Base-by-base conservation (phyloP, 202 grass and related monocot species). In the Eragrostis tef region DNA sequence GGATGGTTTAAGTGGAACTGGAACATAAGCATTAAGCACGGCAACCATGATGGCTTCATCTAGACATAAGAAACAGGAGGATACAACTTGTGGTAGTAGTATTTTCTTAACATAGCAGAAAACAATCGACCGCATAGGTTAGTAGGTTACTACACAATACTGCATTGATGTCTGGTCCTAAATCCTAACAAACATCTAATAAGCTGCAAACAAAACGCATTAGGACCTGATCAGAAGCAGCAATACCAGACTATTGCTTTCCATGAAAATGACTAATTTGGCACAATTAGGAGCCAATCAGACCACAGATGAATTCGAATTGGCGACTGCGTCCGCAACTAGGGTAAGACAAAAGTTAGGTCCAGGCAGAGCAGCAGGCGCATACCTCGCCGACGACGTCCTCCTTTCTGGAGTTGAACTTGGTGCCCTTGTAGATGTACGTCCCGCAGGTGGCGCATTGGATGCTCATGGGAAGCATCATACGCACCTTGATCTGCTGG, bases 381-480 rank as follows among this genome's bases (percentile, higher is more conserved):
- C 54, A 5, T 85, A 98, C 94, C 88, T 98, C 95, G 73, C 92
- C 92, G 34, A 89, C 19, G 64, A 92, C 90, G 36, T 98, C 92
- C 76, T 98, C 95, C 79, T 98, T 98, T 44, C 95, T 88, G 44
- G 92, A 98, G 83, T 98, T 98, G 80, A 98, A 94, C 77, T 98
- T 98, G 57, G 95, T 98, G 31, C 95, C 95, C 77, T 94, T 98
- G 88, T 94, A 98, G 82, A 98, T 98, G 90, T 94, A 98, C 5
- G 90, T 98, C 15, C 95, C 95, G 24, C 95, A 94, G 67, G 92
- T 98, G 57, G 46, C 78, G 52, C 95, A 94, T 1, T 81, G 95
- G 81, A 98, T 94, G 92, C 92, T 93, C 95, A 98, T 94, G 62
- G 95, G 92, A 9, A 94, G 95, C 95, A 98, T 98, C 95, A 94